Conservation (phyloP, 2,329 filamentous ascomycete species). For the Penicillium carneum region DNA sequence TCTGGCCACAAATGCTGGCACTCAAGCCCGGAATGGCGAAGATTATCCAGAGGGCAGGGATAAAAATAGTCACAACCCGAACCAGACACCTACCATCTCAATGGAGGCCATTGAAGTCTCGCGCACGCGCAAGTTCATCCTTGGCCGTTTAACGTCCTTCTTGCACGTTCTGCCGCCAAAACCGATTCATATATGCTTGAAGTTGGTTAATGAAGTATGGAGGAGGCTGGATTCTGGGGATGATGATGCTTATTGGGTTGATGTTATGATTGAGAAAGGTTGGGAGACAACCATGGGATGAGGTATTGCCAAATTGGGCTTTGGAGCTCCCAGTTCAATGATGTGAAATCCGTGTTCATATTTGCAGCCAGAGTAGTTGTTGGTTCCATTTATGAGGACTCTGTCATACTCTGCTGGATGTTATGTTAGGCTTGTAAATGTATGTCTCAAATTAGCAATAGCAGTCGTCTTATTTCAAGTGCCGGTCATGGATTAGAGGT, state of each 20-base stretch:
- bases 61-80: constrained; percentile 34
- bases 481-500: no score
- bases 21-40: neutral
- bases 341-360: neutral
- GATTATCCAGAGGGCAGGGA: constrained; percentile 20
- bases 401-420: neutral
- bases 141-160: constrained; percentile 57
- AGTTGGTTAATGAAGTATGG: constrained; percentile 63
- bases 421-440: neutral
- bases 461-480: no score
- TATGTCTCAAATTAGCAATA: neutral
- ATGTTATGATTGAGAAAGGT: constrained; percentile 64
- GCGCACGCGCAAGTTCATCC: constrained; percentile 58
- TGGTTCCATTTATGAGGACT: neutral
- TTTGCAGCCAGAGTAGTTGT: neutral
- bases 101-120: constrained; percentile 56
- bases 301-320: neutral
- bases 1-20: constrained; percentile 27
- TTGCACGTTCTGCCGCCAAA: constrained; percentile 60
- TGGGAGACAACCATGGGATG: constrained; percentile 64
- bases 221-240: constrained; percentile 58
- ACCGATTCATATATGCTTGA: constrained; percentile 59
- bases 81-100: constrained; percentile 40
- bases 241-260: constrained; percentile 61
- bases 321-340: neutral